These are phyloP conservation scores for Trypanosoma mega DNA, from an alignment of 208 protist genomes.

Conservation along the genomic window DNA sequence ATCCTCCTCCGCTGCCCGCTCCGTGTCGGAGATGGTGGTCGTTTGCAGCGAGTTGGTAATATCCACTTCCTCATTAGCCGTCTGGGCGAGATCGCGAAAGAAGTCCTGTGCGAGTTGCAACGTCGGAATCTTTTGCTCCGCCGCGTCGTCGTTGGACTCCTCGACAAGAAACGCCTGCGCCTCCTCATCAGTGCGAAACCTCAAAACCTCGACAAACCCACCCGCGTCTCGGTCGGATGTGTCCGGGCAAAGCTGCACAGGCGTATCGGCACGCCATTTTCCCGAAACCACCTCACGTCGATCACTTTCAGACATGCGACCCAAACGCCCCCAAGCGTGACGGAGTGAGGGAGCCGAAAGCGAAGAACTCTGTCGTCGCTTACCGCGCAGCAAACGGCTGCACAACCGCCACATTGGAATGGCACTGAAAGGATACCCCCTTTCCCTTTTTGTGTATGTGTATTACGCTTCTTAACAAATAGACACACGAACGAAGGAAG, in stretches of 20 bases:
- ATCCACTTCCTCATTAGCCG: slow-evolving; percentile 66
- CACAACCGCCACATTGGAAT: too few species aligned
- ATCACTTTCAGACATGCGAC: slow-evolving; percentile 31
- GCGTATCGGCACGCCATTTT: slow-evolving; percentile 39
- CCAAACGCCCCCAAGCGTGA: slow-evolving; percentile 40
- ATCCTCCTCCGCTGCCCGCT: slow-evolving; percentile 49
- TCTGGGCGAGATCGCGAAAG: slow-evolving; percentile 55
- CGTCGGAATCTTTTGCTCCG: slow-evolving; percentile 40
- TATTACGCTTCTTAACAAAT: too few species aligned
- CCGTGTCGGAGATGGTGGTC: slow-evolving; percentile 37
- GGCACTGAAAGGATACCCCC: too few species aligned
- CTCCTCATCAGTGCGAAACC: slow-evolving; percentile 65
- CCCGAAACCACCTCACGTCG: slow-evolving; percentile 49
- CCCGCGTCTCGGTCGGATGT: slow-evolving; percentile 40
- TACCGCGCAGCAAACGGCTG: slow-evolving; percentile 1
- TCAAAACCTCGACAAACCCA: slow-evolving; percentile 36
- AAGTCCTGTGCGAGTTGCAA: slow-evolving; percentile 57
- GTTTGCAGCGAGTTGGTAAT: slow-evolving; percentile 22
- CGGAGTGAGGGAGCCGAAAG: slow-evolving; percentile 35
- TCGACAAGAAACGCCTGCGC: slow-evolving; percentile 48
- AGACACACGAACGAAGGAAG: too few species aligned
- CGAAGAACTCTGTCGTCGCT: neutral
- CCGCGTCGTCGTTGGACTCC: slow-evolving; percentile 38
- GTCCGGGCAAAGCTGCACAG: slow-evolving; percentile 46
- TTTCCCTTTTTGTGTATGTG: too few species aligned